These are phyloP conservation scores for Falciphora oryzae DNA, from an alignment of 2,329 filamentous ascomycete species.

Conservation along the genomic window DNA sequence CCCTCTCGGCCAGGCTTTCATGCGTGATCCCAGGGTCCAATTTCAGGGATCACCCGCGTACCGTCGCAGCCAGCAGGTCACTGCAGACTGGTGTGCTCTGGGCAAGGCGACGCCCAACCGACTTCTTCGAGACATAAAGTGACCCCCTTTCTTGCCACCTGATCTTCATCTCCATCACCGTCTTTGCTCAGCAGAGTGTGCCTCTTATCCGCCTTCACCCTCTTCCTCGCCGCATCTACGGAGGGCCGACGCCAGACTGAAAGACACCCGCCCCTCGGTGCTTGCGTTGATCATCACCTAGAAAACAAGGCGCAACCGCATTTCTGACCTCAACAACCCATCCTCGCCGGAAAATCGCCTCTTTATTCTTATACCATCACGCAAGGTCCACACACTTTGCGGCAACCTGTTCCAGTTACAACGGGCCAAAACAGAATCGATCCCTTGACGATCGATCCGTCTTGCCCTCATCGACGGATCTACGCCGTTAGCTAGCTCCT, in stretches of 20 bases:
- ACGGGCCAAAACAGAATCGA: background rate
- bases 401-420: background rate
- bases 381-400: background rate
- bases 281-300: background rate
- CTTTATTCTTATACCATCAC: background rate
- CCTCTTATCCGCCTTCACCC: background rate
- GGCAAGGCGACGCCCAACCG: background rate
- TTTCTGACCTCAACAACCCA: too few relatives aligned
- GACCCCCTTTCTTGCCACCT: background rate
- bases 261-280: background rate
- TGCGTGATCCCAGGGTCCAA: background rate
- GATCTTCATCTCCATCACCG: background rate
- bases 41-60: background rate
- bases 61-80: background rate
- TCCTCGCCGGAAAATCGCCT: too few relatives aligned
- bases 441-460: background rate
- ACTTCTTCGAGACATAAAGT: background rate
- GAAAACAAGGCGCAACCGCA: background rate
- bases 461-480: background rate
- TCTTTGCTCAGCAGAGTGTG: background rate
- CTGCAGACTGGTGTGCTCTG: background rate
- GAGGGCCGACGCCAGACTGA: background rate
- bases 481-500: background rate
- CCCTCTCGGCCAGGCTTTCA: background rate
- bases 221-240: background rate